These are phyloP conservation scores for Pythium coloratum DNA, from an alignment of 352 stramenopile genomes.

Conservation along the genomic window DNA sequence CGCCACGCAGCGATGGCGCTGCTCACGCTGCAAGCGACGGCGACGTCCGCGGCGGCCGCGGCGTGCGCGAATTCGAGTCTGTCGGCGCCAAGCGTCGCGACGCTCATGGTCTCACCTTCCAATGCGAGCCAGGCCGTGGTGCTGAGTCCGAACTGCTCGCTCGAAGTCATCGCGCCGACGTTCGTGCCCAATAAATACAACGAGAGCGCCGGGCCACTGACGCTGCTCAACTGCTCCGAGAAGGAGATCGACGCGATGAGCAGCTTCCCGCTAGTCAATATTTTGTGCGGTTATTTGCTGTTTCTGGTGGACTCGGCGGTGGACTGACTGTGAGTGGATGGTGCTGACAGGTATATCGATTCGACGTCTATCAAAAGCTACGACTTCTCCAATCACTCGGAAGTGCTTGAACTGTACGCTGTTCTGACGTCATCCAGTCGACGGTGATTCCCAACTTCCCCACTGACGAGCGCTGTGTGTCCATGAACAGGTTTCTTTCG, in stretches of 20 bases:
- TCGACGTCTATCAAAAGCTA: conserved; percentile 2
- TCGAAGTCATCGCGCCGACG: not conserved
- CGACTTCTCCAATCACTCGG: conserved; percentile 2
- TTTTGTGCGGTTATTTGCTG: not conserved
- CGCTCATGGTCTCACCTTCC: conserved; percentile 22
- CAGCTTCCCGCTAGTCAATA: conserved; percentile 2
- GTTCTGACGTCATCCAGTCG: no score
- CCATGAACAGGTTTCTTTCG: not conserved
- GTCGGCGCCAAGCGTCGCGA: not conserved
- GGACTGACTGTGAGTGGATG: not conserved
- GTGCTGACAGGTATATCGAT: not conserved
- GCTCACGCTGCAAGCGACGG: not conserved
- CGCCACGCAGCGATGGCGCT: not conserved
- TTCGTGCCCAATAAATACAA: conserved; percentile 2
- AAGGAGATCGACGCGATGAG: conserved; percentile 2
- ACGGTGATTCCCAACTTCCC: no score
- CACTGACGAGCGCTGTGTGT: not conserved
- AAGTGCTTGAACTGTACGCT: conserved; percentile 2
- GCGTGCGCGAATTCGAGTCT: not conserved
- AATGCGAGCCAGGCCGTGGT: conserved; percentile 28
- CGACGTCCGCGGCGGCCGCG: not conserved
- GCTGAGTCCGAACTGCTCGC: conserved; percentile 23
- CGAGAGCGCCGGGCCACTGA: not conserved
- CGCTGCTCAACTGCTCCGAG: conserved; percentile 8
- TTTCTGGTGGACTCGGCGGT: not conserved